A percentile compares a stretch with the other conserved stretches of the same genome.
These are phyloP conservation scores for Astragalus membranaceus DNA, from an alignment of 306 rosid genomes.

Conservation along the genomic window DNA sequence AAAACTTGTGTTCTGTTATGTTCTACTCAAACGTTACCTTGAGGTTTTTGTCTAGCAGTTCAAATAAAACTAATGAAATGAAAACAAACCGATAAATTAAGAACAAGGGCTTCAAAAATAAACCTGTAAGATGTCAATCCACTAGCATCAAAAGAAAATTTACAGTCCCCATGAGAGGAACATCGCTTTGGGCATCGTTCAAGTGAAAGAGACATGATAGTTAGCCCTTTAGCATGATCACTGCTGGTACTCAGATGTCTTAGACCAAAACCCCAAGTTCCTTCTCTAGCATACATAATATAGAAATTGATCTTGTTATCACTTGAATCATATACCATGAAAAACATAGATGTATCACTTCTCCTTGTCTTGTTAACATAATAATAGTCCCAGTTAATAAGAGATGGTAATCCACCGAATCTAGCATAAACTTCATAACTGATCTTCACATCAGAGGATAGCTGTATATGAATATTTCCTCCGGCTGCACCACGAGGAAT, in stretches of 20 bases:
- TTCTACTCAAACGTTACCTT: too few relatives aligned
- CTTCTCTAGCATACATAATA: slow-evolving; percentile 79
- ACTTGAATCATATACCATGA: slow-evolving; percentile 64
- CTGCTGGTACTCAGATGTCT: slow-evolving; percentile 39
- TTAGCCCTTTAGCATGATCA: slow-evolving; percentile 32
- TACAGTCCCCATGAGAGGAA: slow-evolving; percentile 77
- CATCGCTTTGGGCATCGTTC: slow-evolving; percentile 90
- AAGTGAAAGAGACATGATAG: slow-evolving; percentile 77
- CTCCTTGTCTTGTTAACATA: slow-evolving; percentile 71
- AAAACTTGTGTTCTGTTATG: too few relatives aligned
- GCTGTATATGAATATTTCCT: slow-evolving; percentile 61
- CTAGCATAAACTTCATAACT: slow-evolving; percentile 71
- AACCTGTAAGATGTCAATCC: slow-evolving; percentile 89
- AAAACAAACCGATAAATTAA: slow-evolving; percentile 13
- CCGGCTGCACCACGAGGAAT: slow-evolving; percentile 93
- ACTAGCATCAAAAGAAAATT: slow-evolving; percentile 67
- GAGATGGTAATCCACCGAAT: slow-evolving; percentile 87
- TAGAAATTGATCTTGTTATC: slow-evolving; percentile 61
- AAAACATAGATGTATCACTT: slow-evolving; percentile 71
- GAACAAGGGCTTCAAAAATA: slow-evolving; percentile 15
- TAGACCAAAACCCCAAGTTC: slow-evolving; percentile 90
- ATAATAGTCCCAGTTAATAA: slow-evolving; percentile 70
- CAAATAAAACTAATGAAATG: background rate
- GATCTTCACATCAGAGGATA: slow-evolving; percentile 50
- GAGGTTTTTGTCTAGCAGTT: background rate